phyloP scores from a whole-genome alignment of 2,329 filamentous ascomycete species.

The Aspergillus sp. region DNA sequence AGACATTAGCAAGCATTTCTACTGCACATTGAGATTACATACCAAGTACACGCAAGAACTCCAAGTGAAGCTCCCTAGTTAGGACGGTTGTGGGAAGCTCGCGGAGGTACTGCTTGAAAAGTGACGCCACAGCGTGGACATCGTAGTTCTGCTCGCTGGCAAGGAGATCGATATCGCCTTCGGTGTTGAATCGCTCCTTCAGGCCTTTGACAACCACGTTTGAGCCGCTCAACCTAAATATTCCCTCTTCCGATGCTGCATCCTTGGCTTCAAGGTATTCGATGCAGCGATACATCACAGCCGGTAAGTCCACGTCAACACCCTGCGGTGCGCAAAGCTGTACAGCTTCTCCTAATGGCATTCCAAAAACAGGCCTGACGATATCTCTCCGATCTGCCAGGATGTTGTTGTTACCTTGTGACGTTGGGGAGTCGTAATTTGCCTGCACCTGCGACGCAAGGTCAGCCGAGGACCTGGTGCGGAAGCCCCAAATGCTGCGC shows the following conservation, averaged over 20 bases:
- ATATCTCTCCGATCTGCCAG: constrained; percentile 43
- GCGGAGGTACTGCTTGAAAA: constrained; percentile 87
- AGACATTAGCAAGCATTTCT: constrained; percentile 7
- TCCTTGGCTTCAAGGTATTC: constrained; percentile 81
- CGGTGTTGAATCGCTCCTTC: constrained; percentile 83
- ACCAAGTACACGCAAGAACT: constrained; percentile 73
- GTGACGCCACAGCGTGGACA: constrained; percentile 87
- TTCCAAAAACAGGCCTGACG: constrained; percentile 69
- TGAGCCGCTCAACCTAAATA: constrained; percentile 94
- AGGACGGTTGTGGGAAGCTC: constrained; percentile 87
- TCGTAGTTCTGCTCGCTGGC: constrained; percentile 76
- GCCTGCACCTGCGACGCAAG: constrained; percentile 33
- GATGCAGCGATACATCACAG: constrained; percentile 90
- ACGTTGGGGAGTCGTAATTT: constrained; percentile 25
- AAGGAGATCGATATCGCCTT: constrained; percentile 83
- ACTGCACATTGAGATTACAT: constrained; percentile 20
- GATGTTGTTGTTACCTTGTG: constrained; percentile 43
- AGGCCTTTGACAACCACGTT: constrained; percentile 88
- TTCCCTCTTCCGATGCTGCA: constrained; percentile 79
- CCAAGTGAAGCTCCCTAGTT: constrained; percentile 78
- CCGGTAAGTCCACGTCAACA: constrained; percentile 66
- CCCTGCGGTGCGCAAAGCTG: constrained; percentile 65
- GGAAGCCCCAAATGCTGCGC: constrained; percentile 56
- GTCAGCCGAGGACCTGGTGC: constrained; percentile 62
- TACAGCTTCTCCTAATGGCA: constrained; percentile 75